Conservation (phyloP, 2,329 filamentous ascomycete genomes). For the Lasiodiplodia gonubiensis region DNA sequence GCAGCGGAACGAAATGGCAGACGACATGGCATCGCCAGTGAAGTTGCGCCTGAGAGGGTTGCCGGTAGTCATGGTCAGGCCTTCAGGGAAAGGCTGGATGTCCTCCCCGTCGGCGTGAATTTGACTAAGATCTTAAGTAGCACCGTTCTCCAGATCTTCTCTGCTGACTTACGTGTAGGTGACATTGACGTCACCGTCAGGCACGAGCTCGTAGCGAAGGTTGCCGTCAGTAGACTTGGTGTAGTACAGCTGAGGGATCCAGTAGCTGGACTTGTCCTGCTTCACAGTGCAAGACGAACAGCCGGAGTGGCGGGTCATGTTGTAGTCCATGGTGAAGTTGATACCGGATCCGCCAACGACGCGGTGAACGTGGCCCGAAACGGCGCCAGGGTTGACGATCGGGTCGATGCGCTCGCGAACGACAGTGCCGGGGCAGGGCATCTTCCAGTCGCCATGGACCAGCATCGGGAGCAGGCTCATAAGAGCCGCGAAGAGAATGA, state of each 20-base stretch:
- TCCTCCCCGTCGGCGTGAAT: conserved; percentile 59
- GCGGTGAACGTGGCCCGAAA: conserved; percentile 37
- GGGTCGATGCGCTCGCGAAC: conserved; percentile 69
- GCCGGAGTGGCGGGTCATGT: conserved; percentile 28
- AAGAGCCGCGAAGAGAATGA: background rate
- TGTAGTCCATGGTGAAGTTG: conserved; percentile 33
- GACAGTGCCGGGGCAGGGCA: conserved; percentile 61
- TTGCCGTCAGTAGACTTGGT: conserved; percentile 32
- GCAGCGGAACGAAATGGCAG: conserved; percentile 58
- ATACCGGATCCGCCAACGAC: conserved; percentile 35
- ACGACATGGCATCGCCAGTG: conserved; percentile 54
- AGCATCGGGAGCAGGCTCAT: background rate
- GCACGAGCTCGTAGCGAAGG: background rate
- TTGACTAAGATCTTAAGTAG: conserved; percentile 12
- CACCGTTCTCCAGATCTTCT: conserved; percentile 38
- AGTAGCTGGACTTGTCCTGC: conserved; percentile 61
- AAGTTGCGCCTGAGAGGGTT: conserved; percentile 52
- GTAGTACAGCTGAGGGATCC: conserved; percentile 42
- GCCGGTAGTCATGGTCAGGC: conserved; percentile 74
- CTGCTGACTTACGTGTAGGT: conserved; percentile 1
- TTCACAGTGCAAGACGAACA: conserved; percentile 50
- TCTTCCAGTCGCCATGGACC: background rate
- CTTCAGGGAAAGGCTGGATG: conserved; percentile 71
- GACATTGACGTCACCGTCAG: background rate
- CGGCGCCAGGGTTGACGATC: conserved; percentile 66